Percentiles rank a stretch among this genome's conserved stretches.
Evolutionary conservation across 768 basidiomycete genomes (phyloP).

Genomic region (Podaxis carcinomalis): DNA sequence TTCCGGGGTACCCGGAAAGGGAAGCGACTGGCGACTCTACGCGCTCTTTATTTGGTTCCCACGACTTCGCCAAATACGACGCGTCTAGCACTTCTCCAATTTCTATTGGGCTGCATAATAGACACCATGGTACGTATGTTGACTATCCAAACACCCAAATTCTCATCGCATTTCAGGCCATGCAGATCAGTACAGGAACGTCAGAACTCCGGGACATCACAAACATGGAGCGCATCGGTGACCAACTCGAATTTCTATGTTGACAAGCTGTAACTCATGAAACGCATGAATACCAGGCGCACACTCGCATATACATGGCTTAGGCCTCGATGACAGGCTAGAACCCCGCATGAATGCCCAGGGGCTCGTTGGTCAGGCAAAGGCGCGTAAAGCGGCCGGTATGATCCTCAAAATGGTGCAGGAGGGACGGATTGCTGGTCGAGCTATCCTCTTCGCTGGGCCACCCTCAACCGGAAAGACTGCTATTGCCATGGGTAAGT

Average conservation of each 20-base stretch:
- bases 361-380: slow-evolving; percentile 96
- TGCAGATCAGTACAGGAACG: slow-evolving; percentile 74
- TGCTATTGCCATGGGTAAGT: slow-evolving; percentile 90
- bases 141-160: too few relatives aligned
- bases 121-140: slow-evolving; percentile 11
- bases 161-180: slow-evolving; percentile 34
- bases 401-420: slow-evolving; percentile 99
- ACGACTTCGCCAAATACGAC: slow-evolving; percentile 13
- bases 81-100: slow-evolving; percentile 5
- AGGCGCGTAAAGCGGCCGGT: slow-evolving; percentile 95
- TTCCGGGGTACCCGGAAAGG: slow-evolving; percentile 20
- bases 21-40: slow-evolving; percentile 5
- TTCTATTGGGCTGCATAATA: neutral
- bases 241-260: slow-evolving; percentile 10
- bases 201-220: slow-evolving; percentile 83
- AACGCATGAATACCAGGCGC: slow-evolving; percentile 49
- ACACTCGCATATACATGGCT: slow-evolving; percentile 92
- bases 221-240: slow-evolving; percentile 92
- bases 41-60: slow-evolving; percentile 14
- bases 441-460: slow-evolving; percentile 95
- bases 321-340: slow-evolving; percentile 88
- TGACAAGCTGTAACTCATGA: neutral
- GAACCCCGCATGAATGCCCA: slow-evolving; percentile 87
- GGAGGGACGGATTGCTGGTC: slow-evolving; percentile 91
- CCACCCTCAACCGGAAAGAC: slow-evolving; percentile 98